A percentile compares a stretch with the other conserved stretches of the same genome.
Evolutionary conservation across 148 eudicot genomes (phyloP).

Genomic region (Polygonum aviculare): DNA sequence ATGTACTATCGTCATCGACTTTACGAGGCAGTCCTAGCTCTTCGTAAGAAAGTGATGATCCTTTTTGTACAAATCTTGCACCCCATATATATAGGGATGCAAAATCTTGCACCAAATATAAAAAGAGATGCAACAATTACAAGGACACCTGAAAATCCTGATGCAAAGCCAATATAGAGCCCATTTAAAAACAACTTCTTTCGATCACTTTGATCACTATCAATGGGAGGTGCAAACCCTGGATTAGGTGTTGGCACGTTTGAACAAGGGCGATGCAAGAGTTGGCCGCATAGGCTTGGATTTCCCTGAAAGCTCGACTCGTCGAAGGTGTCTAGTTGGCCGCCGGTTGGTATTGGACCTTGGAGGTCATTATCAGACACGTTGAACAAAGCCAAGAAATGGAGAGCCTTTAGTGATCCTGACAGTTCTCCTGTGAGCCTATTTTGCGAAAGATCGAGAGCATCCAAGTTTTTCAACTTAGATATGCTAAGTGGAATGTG

Average conservation of each 20-base stretch:
- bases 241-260: background rate
- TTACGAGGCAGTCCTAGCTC: too few species aligned
- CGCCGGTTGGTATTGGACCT: slow-evolving; percentile 52
- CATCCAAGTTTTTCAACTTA: slow-evolving; percentile 49
- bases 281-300: slow-evolving; percentile 23
- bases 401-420: slow-evolving; percentile 37
- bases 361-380: slow-evolving; percentile 51
- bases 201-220: background rate
- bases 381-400: slow-evolving; percentile 39
- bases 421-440: slow-evolving; percentile 67
- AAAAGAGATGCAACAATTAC: background rate
- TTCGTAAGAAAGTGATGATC: background rate
- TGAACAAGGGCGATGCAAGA: slow-evolving; percentile 8
- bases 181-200: background rate
- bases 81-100: too few species aligned
- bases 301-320: slow-evolving; percentile 19
- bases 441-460: slow-evolving; percentile 55
- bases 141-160: background rate
- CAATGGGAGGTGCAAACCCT: background rate
- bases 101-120: background rate
- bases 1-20: too few species aligned
- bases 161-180: background rate
- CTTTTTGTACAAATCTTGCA: background rate
- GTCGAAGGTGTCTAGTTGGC: slow-evolving; percentile 41
- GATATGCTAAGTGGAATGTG: slow-evolving; percentile 59